These are phyloP conservation scores for Sporopachydermia lactativora DNA, from an alignment of 805 yeast genomes.

Conservation along the genomic window DNA sequence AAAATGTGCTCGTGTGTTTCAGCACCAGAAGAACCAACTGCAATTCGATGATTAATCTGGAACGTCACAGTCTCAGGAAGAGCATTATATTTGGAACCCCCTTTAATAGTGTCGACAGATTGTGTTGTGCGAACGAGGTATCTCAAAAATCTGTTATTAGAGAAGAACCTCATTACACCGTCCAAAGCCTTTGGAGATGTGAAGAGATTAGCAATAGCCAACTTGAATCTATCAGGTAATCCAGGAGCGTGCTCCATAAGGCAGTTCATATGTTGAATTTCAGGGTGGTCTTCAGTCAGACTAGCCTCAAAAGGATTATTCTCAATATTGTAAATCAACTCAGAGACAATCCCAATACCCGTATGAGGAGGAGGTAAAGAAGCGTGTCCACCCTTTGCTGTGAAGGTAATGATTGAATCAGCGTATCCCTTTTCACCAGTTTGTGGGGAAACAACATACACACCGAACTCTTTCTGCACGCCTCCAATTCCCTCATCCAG, in stretches of 20 bases:
- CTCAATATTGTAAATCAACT: slow-evolving; percentile 43
- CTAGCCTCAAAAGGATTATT: slow-evolving; percentile 34
- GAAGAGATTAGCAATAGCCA: slow-evolving; percentile 21
- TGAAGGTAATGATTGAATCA: slow-evolving; percentile 32
- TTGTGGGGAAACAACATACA: slow-evolving; percentile 37
- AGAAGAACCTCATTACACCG: slow-evolving; percentile 7
- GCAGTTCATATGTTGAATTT: slow-evolving; percentile 43
- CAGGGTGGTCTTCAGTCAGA: slow-evolving; percentile 44
- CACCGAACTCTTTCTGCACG: slow-evolving; percentile 25
- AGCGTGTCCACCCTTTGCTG: slow-evolving; percentile 68
- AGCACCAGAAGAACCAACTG: slow-evolving; percentile 36
- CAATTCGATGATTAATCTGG: slow-evolving; percentile 49
- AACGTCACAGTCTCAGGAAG: slow-evolving; percentile 50
- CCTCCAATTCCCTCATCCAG: slow-evolving; percentile 59
- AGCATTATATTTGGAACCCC: slow-evolving; percentile 69
- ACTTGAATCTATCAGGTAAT: slow-evolving; percentile 15
- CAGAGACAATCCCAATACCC: slow-evolving; percentile 58
- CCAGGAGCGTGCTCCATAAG: slow-evolving; percentile 35
- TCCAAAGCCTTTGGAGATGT: slow-evolving; percentile 16
- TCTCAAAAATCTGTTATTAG: slow-evolving; percentile 11
- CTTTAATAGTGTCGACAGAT: slow-evolving; percentile 50
- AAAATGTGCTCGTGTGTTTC: slow-evolving; percentile 27
- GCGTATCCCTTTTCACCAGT: slow-evolving; percentile 52
- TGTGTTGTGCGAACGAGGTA: slow-evolving; percentile 46
- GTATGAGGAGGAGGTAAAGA: slow-evolving; percentile 76